Conservation (phyloP, 1,284 basidiomycete species). For the Trichosporon asahii region DNA sequence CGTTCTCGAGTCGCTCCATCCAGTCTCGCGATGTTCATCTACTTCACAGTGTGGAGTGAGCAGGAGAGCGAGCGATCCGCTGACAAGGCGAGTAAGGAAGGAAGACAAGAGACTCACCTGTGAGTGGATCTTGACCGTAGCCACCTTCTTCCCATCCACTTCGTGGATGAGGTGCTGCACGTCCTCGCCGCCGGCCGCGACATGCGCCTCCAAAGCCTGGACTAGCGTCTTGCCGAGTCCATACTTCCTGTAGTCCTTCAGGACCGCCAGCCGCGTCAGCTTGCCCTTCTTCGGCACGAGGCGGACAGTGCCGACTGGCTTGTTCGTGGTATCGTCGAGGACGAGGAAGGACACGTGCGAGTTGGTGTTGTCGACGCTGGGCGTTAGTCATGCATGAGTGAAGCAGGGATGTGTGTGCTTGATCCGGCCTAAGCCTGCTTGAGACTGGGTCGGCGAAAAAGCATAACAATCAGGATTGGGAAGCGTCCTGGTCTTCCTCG, state of each 20-base stretch:
- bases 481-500: too few species aligned
- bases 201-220: constrained; percentile 31
- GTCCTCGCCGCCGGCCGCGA: constrained; percentile 12
- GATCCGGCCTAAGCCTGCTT: too few species aligned
- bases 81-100: too few species aligned
- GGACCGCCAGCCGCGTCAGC: constrained; percentile 44
- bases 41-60: too few species aligned
- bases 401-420: too few species aligned
- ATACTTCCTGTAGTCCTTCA: constrained; percentile 36
- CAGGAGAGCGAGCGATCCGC: too few species aligned
- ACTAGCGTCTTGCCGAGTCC: constrained; percentile 45
- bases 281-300: constrained; percentile 41
- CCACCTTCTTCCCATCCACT: constrained; percentile 21
- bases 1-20: too few species aligned
- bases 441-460: too few species aligned
- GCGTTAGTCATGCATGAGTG: too few species aligned
- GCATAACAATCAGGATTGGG: too few species aligned
- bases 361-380: constrained; percentile 18
- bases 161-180: constrained; percentile 18
- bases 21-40: too few species aligned
- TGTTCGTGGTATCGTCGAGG: constrained; percentile 8
- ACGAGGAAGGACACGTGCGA: constrained; percentile 18
- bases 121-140: constrained; percentile 38
- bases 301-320: constrained; percentile 46
- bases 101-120: constrained; percentile 42